Conservation (phyloP, 306 rosid genomes). For the Echinosophora koreensis region DNA sequence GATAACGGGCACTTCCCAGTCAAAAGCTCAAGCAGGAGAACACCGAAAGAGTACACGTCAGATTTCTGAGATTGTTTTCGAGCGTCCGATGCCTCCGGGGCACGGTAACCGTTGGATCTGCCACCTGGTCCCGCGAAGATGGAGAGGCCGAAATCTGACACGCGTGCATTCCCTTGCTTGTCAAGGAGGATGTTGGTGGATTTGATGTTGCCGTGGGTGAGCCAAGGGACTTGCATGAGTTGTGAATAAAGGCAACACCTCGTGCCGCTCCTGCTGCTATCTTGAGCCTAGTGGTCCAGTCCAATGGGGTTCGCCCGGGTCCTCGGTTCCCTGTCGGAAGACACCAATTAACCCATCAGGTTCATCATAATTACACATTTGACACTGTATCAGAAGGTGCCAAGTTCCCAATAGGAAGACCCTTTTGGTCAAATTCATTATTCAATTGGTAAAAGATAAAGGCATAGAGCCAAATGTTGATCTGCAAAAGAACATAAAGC, state of each 20-base stretch:
- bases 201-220: constrained; percentile 88
- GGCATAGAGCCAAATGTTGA: constrained; percentile 32
- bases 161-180: constrained; percentile 70
- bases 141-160: constrained; percentile 90
- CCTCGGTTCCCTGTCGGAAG: constrained; percentile 81
- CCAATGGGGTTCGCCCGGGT: constrained; percentile 91
- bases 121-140: constrained; percentile 56
- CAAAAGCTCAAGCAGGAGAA: constrained; percentile 80
- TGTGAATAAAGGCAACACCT: constrained; percentile 81
- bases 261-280: constrained; percentile 89
- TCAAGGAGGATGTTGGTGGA: constrained; percentile 86
- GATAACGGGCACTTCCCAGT: constrained; percentile 89
- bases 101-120: constrained; percentile 82
- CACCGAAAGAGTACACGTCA: constrained; percentile 90
- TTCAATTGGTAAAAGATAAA: constrained; percentile 35
- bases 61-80: constrained; percentile 72
- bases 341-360: constrained; percentile 30
- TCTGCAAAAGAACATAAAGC: constrained; percentile 54
- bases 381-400: not conserved
- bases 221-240: constrained; percentile 68
- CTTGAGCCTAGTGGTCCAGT: constrained; percentile 93
- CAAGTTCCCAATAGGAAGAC: not conserved
- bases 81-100: constrained; percentile 80
- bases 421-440: constrained; percentile 48
- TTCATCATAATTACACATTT: constrained; percentile 41